Evolutionary conservation across 2,329 filamentous ascomycete species (phyloP).

Genomic region (Calonectria fujianensis): DNA sequence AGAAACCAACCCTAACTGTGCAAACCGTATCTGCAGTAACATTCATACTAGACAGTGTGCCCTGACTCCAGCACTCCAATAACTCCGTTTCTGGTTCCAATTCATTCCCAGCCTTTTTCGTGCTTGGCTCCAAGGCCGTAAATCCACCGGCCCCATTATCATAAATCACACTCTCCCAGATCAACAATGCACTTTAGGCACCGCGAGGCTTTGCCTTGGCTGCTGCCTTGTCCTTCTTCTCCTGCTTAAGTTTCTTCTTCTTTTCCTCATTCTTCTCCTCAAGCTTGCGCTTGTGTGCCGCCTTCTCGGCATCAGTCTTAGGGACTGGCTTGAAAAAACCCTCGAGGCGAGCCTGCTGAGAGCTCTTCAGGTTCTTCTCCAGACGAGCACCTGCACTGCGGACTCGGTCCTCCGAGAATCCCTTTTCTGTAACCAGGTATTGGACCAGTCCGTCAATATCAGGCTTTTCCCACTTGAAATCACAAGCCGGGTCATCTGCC

Average conservation of each 20-base stretch:
- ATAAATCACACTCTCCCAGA: neutral
- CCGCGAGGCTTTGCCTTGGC: conserved; percentile 90
- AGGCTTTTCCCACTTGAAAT: conserved; percentile 98
- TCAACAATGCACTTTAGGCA: conserved; percentile 54
- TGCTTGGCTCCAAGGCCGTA: conserved; percentile 8
- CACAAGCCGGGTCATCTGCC: conserved; percentile 89
- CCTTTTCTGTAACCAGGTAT: conserved; percentile 94
- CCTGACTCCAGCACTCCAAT: conserved; percentile 45
- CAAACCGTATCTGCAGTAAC: neutral
- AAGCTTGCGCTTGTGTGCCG: conserved; percentile 90
- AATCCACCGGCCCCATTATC: neutral
- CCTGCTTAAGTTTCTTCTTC: conserved; percentile 96
- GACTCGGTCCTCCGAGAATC: conserved; percentile 96
- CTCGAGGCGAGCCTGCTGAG: conserved; percentile 92
- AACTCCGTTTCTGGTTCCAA: conserved; percentile 47
- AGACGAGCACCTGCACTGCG: conserved; percentile 85
- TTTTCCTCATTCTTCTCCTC: conserved; percentile 94
- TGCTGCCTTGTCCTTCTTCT: conserved; percentile 96
- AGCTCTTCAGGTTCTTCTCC: conserved; percentile 92
- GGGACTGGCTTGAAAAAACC: conserved; percentile 97
- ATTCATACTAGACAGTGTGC: conserved; percentile 5
- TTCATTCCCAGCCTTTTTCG: conserved; percentile 22
- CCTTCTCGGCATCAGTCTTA: conserved; percentile 91
- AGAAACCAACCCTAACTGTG: neutral
- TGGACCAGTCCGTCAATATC: conserved; percentile 92